These are phyloP conservation scores for Solanum verrucosum DNA, from an alignment of 257 asterid genomes.

Conservation along the genomic window DNA sequence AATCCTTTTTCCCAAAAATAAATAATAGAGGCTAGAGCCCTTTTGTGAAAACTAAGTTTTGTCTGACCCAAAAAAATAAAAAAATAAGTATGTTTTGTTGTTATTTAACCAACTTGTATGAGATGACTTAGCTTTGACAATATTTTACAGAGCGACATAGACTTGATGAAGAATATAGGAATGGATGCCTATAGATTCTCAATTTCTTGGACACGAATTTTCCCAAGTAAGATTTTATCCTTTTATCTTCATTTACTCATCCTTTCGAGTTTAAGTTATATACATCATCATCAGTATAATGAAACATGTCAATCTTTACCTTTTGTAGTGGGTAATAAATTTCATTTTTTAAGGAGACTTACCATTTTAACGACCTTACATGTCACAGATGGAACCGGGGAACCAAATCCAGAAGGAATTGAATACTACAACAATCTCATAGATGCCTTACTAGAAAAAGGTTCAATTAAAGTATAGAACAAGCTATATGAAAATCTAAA, in stretches of 20 bases:
- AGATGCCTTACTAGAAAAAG: slow-evolving; percentile 57
- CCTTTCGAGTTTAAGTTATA: neutral
- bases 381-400: slow-evolving; percentile 66
- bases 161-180: slow-evolving; percentile 72
- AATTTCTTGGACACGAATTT: slow-evolving; percentile 85
- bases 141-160: slow-evolving; percentile 58
- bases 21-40: neutral
- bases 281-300: neutral
- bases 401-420: slow-evolving; percentile 67
- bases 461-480: slow-evolving; percentile 12
- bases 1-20: no score
- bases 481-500: neutral
- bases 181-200: slow-evolving; percentile 92
- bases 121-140: slow-evolving; percentile 8
- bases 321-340: no score
- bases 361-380: neutral
- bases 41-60: slow-evolving; percentile 6
- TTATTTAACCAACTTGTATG: slow-evolving; percentile 15
- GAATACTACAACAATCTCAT: slow-evolving; percentile 67
- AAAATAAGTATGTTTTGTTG: neutral
- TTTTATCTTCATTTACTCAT: neutral
- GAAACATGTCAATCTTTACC: neutral
- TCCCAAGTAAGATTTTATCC: slow-evolving; percentile 43
- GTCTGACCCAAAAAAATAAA: neutral
- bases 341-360: neutral